phyloP scores from a whole-genome alignment of 345 rosid genomes.

The Moricandia moricandioides region DNA sequence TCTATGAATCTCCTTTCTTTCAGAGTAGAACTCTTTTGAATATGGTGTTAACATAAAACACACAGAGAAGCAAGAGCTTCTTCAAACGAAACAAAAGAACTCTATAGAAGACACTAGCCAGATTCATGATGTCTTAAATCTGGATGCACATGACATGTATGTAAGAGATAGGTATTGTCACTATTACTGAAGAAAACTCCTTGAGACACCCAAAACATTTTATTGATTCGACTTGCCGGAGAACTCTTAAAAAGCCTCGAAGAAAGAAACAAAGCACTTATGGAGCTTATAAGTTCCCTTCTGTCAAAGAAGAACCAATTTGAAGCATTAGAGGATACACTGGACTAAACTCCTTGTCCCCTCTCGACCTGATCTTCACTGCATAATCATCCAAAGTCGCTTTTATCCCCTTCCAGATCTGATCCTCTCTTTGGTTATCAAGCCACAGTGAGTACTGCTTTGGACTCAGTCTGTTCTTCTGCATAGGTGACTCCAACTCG shows the following conservation, averaged over 20 bases:
- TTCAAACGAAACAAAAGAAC: neutral
- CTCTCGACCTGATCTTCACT: constrained; percentile 67
- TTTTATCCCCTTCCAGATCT: constrained; percentile 94
- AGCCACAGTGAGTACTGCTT: constrained; percentile 92
- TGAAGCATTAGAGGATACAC: constrained; percentile 94
- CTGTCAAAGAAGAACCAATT: constrained; percentile 67
- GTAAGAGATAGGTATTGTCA: neutral
- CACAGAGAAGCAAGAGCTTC: neutral
- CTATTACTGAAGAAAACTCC: constrained; percentile 1
- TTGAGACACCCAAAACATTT: neutral
- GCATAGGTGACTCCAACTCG: constrained; percentile 81
- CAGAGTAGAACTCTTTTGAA: neutral
- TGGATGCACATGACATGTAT: constrained; percentile 10
- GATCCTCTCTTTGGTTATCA: constrained; percentile 95
- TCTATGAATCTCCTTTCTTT: constrained; percentile 6
- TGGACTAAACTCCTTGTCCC: constrained; percentile 96
- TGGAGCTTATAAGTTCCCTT: constrained; percentile 15
- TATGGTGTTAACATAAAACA: neutral
- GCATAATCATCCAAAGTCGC: constrained; percentile 97
- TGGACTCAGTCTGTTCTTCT: constrained; percentile 77
- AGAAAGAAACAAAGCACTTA: neutral
- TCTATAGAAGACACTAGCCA: neutral
- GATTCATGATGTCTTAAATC: neutral
- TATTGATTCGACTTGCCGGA: neutral
- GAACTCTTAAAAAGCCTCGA: neutral